phyloP scores from a whole-genome alignment of 257 asterid species.

The Rhazya stricta region DNA sequence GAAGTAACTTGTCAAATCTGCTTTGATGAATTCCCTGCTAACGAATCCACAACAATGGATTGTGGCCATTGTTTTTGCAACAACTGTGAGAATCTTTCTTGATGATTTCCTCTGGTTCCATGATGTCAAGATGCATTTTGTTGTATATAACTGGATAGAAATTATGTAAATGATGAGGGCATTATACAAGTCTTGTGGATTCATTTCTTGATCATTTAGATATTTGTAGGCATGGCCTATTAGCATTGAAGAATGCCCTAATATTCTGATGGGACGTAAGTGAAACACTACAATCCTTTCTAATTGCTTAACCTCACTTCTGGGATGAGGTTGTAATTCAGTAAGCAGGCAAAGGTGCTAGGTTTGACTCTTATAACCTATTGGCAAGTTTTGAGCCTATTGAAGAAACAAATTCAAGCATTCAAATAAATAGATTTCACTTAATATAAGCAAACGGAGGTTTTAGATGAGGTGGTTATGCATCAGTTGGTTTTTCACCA shows the following conservation, averaged over 20 bases:
- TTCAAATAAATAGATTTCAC: not conserved
- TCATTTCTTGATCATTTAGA: constrained; percentile 1
- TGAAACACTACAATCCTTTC: not conserved
- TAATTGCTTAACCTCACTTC: not conserved
- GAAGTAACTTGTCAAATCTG: constrained; percentile 41
- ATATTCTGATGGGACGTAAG: not conserved
- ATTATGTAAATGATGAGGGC: not conserved
- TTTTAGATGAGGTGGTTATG: not conserved
- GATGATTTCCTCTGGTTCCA: not conserved
- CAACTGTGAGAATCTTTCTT: constrained; percentile 39
- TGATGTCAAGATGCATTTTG: not conserved
- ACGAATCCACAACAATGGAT: constrained; percentile 41
- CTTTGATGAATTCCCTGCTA: constrained; percentile 36
- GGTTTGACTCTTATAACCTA: not conserved
- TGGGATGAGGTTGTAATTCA: not conserved
- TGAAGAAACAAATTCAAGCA: not conserved
- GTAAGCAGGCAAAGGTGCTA: not conserved
- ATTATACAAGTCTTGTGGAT: not conserved
- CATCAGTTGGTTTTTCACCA: not conserved
- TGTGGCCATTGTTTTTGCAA: constrained; percentile 69
- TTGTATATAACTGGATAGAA: not conserved
- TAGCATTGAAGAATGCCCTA: not conserved
- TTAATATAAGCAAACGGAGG: not conserved
- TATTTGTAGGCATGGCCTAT: not conserved
- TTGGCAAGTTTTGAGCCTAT: no score